Evolutionary conservation across 1,284 basidiomycete genomes (phyloP), one percentile per base, ranked within the genome.

Genomic region (Leccinum pseudoinsigne): DNA sequence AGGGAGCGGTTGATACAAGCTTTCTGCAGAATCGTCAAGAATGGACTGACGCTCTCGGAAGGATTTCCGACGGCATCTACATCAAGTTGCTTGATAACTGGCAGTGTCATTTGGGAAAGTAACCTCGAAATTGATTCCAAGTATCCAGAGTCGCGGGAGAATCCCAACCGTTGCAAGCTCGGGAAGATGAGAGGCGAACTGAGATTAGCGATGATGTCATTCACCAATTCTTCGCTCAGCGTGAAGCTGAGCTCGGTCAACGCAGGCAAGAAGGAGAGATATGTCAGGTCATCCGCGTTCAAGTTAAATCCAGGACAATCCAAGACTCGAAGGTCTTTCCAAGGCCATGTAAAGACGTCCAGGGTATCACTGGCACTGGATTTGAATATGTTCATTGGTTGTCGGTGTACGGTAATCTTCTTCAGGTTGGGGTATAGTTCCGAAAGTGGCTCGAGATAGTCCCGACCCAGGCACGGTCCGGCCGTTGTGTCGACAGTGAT

Each of bases 31-130:
- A 4, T 47, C 18, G 6, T 18, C 45, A 47, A 47, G 18, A 47
- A 4, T 47, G 18, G 8, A 21, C 45, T 47, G 45, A 21, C 6
- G 45, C 11, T 21, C 18, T 47, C 2, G 45, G 45, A 47, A 47
- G 45, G 18, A 47, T 47, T 47, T 3, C 6, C 1, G 5, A 1
- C 11, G 6, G 18, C 0, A 21, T 47, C 0, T 21, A 2, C 3
- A 21, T 21, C 18, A 0, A 47, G 45, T 0, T 12, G 18, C 18
- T 47, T 21, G 45, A 47, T 47, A 18, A 5, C 45, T 7, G 45
- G 45, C 10, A 47, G 45, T 21, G 21, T 21, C 18, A 21, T 21
- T 12, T 47, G 18, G 10, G 18, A 47, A 47, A 47, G 45, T 21
- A 47, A 47, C 18, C 11, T 47, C 18, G 45, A 47, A 21, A 47